Conservation (phyloP, 139 green algal genomes). For the Mychonastes homosphaera region DNA sequence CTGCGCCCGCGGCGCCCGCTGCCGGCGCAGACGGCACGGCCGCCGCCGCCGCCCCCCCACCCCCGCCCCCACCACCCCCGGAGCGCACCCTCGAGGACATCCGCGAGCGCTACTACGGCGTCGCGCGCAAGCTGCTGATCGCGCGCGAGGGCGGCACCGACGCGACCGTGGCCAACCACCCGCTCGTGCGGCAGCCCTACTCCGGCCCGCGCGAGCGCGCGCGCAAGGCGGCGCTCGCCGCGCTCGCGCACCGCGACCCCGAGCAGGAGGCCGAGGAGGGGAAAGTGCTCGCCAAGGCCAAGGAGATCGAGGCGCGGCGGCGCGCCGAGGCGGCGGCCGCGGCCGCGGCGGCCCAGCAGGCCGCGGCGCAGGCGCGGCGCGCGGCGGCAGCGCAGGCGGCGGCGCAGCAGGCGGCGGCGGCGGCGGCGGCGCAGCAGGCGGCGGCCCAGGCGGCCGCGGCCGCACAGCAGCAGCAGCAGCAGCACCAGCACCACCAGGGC, state of each 20-base stretch:
- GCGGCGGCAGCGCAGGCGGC: conserved; percentile 9
- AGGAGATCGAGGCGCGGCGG: conserved; percentile 17
- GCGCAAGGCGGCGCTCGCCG: conserved; percentile 51
- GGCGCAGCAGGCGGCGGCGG: too few relatives aligned
- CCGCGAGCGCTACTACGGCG: conserved; percentile 77
- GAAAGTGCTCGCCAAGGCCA: conserved; percentile 28
- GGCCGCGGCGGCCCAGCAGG: conserved; percentile 7
- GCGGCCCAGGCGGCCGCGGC: neutral
- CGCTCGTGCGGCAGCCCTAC: conserved; percentile 68
- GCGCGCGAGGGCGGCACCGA: conserved; percentile 43
- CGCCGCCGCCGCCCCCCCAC: neutral
- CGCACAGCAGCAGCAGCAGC: neutral
- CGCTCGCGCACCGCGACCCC: conserved; percentile 44
- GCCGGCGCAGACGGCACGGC: neutral
- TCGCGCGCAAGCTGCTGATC: conserved; percentile 60
- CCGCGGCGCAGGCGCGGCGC: too few relatives aligned
- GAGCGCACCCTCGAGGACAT: conserved; percentile 69
- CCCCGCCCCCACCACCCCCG: conserved; percentile 36
- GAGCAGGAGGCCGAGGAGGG: conserved; percentile 54
- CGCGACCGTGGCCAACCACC: conserved; percentile 52
- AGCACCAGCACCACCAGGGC: too few relatives aligned
- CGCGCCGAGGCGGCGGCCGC: conserved; percentile 13
- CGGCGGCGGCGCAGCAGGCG: too few relatives aligned
- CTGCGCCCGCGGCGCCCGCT: neutral
- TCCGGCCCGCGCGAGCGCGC: conserved; percentile 35